These are phyloP conservation scores for Colletotrichum tabaci DNA, from an alignment of 2,329 filamentous ascomycete genomes.

Conservation along the genomic window DNA sequence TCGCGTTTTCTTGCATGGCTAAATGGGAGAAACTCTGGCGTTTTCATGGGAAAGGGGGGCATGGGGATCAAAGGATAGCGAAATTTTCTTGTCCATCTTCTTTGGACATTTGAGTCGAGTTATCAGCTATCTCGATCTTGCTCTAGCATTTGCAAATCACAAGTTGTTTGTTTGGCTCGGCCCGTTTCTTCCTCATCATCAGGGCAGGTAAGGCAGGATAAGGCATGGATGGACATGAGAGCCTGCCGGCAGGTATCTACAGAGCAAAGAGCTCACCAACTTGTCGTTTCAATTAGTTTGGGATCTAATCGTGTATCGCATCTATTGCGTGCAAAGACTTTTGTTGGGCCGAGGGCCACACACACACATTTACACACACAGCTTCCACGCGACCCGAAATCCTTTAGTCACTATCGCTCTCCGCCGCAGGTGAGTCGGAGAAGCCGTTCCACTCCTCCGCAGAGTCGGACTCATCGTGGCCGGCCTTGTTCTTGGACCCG, in stretches of 20 bases:
- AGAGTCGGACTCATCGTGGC: conserved; percentile 49
- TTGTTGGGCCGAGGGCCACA: background rate
- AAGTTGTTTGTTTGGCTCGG: background rate
- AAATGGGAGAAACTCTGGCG: conserved; percentile 22
- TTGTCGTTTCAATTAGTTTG: too few relatives aligned
- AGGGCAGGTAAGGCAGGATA: too few relatives aligned
- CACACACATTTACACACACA: background rate
- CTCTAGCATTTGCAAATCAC: conserved; percentile 1
- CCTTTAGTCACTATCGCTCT: conserved; percentile 53
- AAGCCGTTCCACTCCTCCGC: conserved; percentile 73
- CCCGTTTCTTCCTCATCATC: too few relatives aligned
- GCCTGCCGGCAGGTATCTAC: too few relatives aligned
- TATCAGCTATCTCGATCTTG: background rate
- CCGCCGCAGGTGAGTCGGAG: conserved; percentile 53
- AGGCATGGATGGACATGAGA: too few relatives aligned
- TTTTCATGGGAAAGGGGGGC: conserved; percentile 22
- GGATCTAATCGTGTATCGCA: too few relatives aligned
- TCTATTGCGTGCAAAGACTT: too few relatives aligned
- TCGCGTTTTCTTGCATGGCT: conserved; percentile 7
- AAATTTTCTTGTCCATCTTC: conserved; percentile 1
- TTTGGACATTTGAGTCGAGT: conserved; percentile 1
- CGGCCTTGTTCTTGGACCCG: conserved; percentile 48
- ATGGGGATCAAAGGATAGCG: conserved; percentile 25
- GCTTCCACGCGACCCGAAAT: background rate
- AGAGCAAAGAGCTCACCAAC: too few relatives aligned